Evolutionary conservation across 2,329 filamentous ascomycete genomes (phyloP), one percentile per base, ranked within the genome.

Genomic region (Exophiala sideris): DNA sequence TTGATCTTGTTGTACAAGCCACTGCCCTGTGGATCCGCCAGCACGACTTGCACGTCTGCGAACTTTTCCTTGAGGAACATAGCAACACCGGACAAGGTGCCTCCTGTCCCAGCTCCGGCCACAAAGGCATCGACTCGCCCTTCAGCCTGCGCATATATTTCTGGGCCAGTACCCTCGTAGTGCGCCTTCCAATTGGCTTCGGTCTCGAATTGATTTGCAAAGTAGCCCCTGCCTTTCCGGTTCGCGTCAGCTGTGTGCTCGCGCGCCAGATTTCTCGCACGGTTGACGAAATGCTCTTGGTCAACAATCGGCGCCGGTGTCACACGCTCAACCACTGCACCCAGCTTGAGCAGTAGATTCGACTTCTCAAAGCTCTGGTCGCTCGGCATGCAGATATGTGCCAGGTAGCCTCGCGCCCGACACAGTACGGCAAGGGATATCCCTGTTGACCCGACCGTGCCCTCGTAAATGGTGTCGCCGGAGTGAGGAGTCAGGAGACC

Each of bases 301-400:
- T 91, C 91, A n/a, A 95, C 88, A 61, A 99, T 99, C 54, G 91
- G 91, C 8, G 91, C 91, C 10, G 94, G 91, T 5, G 86, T 82
- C 2, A 99, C 91, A 50, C 91, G 83, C 76, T 96, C 91, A 24
- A 99, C 92, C n/a, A 83, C 83, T 39, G 94, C 94, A 64, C 94
- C 94, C 9, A 99, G 84, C 68, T 94, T 92, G 61, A 87, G 81
- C 41, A 99, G 83, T 38, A 99, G 81, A 65, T 92, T 86, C 4
- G 88, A 89, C 72, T 99, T 99, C 71, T 99, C 94, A 52, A 79
- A 76, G 52, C 87, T 84, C 76, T 95, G 88, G 74, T 99, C 94
- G 68, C 89, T 85, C 45, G 94, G 92, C 91, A 99, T 97, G 77
- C 90, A 96, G 62, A 99, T 97, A 72, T 97, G 89, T 32, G 91